Evolutionary conservation across 306 rosid genomes (phyloP).

Genomic region (Cicer bijugum): DNA sequence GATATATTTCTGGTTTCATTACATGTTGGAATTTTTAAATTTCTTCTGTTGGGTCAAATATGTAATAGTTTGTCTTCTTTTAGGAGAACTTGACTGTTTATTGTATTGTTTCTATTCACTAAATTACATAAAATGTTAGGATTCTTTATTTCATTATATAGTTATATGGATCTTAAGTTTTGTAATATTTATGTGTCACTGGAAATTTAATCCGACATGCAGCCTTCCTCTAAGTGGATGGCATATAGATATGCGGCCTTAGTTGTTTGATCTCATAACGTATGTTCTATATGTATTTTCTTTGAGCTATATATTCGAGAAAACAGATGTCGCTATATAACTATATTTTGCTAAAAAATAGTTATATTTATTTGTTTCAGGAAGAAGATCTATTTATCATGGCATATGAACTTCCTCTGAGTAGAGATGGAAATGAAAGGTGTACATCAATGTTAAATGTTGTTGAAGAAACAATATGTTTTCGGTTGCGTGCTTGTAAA

Average conservation of each 20-base stretch:
- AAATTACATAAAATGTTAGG: conserved; percentile 36
- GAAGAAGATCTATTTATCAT: conserved; percentile 94
- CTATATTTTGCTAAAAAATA: conserved; percentile 35
- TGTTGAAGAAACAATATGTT: conserved; percentile 85
- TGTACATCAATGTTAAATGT: conserved; percentile 83
- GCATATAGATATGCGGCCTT: conserved; percentile 4
- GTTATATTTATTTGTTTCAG: conserved; percentile 57
- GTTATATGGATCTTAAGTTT: conserved; percentile 29
- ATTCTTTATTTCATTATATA: conserved; percentile 29
- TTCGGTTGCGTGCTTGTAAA: conserved; percentile 93
- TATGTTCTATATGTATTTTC: conserved; percentile 17
- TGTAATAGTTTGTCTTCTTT: conserved; percentile 25
- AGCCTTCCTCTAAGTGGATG: conserved; percentile 39
- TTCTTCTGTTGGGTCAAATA: conserved; percentile 28
- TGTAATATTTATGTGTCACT: conserved; percentile 3
- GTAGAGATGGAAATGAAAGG: conserved; percentile 86
- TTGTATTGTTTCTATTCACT: not conserved
- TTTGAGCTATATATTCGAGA: conserved; percentile 20
- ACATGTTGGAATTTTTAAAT: not conserved
- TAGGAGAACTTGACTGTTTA: conserved; percentile 15
- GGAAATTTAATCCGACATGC: not conserved
- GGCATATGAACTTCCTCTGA: conserved; percentile 90
- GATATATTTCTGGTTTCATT: not conserved
- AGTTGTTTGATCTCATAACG: conserved; percentile 31
- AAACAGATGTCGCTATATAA: conserved; percentile 9